Evolutionary conservation across 2,329 filamentous ascomycete species (phyloP), one percentile per base, ranked within the genome.

Genomic region (Calonectria montana): DNA sequence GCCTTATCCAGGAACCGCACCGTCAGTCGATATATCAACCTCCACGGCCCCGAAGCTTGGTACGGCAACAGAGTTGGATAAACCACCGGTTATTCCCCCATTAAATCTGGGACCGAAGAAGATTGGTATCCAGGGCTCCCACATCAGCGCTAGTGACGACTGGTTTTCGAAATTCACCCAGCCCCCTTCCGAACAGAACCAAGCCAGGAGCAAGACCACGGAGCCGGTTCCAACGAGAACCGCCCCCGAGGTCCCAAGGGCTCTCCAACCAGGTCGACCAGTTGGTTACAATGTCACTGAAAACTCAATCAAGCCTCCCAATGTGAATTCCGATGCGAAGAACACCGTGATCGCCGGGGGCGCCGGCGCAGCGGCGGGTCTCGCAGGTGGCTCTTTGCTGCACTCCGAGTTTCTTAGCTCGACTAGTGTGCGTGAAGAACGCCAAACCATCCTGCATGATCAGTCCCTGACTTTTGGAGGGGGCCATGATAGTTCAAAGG

Each of bases 91-190:
- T 13, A 62, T 62, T 10, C 57, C 39, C n/a, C 57, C 57, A 21
- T 18, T 43, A 18, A 62, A 29, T 21, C 39, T 29, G 25, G 39
- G 23, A 21, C 6, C 3, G 8, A 31, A 31, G 12, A 59, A 21
- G 3, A 7, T 15, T 2, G 18, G 8, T 3, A 10, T 4, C 16
- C 23, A 31, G 6, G 39, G 25, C 13, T 29, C 37, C 15, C 35
- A 27, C 18, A 31, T 21, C 9, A 45, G 37, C 27, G 23, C 25
- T 18, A 16, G 37, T 13, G 57, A 37, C 7, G 57, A 62, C 31
- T 62, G 57, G 57, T 62, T 62, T 43, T 62, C 57, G 5, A 62
- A 45, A 31, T 62, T 62, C 39, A 45, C 9, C 57, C 37, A 43
- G 2, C 37, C 37, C 10, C 18, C 57, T 12, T 43, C 37, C 9